Percentiles rank a stretch among this genome's conserved stretches.
Evolutionary conservation across 768 basidiomycete species (phyloP).

Genomic region (Amanita muscaria): DNA sequence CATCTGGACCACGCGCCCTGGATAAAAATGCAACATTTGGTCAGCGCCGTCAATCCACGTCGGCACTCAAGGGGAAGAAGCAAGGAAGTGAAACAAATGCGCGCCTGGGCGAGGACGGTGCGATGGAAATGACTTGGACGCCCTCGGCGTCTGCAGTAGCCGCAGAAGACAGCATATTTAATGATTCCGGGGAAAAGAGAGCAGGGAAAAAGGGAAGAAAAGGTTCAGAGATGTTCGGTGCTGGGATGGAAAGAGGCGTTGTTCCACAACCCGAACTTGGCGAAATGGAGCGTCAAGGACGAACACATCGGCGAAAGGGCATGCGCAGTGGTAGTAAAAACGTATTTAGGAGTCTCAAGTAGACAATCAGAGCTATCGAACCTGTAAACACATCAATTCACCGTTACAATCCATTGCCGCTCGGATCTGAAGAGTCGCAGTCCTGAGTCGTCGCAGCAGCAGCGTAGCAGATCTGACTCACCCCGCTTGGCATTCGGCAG

Average conservation of each 20-base stretch:
- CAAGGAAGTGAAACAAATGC: constrained; percentile 6
- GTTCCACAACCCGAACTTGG: constrained; percentile 41
- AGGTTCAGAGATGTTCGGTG: constrained; percentile 75
- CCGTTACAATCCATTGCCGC: too few relatives aligned
- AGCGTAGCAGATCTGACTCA: too few relatives aligned
- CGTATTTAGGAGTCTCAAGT: constrained; percentile 42
- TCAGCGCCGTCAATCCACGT: constrained; percentile 41
- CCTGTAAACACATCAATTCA: too few relatives aligned
- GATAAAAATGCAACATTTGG: constrained; percentile 61
- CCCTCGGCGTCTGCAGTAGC: constrained; percentile 39
- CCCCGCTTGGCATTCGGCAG: too few relatives aligned
- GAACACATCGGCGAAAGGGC: constrained; percentile 68
- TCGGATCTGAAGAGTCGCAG: too few relatives aligned
- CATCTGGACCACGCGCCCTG: constrained; percentile 19
- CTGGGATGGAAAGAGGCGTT: constrained; percentile 80
- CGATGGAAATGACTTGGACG: constrained; percentile 80
- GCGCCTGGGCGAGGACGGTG: constrained; percentile 39
- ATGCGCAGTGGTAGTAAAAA: constrained; percentile 89
- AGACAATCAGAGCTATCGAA: too few relatives aligned
- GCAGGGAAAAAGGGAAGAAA: constrained; percentile 33
- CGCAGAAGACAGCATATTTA: constrained; percentile 26
- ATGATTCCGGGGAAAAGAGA: constrained; percentile 20
- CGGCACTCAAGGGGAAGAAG: constrained; percentile 12
- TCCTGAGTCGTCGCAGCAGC: too few relatives aligned
- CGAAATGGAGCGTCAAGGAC: constrained; percentile 68